Evolutionary conservation across 2,329 filamentous ascomycete genomes (phyloP).

Genomic region (Lojkania enalia): DNA sequence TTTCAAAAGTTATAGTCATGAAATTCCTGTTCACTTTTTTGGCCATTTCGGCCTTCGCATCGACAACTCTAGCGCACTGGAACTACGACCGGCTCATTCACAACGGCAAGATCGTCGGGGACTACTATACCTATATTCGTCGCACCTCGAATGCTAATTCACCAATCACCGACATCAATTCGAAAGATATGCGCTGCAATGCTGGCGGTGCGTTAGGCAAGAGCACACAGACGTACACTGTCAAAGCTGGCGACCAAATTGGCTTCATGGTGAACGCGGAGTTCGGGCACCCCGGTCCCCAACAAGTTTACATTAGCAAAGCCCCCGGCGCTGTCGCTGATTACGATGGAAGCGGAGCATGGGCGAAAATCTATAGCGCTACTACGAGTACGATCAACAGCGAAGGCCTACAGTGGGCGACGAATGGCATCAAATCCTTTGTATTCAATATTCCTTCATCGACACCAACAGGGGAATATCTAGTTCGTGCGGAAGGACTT

Average conservation of each 20-base stretch:
- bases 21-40: conserved; percentile 14
- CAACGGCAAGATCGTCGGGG: conserved; percentile 17
- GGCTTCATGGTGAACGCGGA: conserved; percentile 44
- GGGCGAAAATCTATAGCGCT: conserved; percentile 16
- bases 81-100: conserved; percentile 25
- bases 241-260: conserved; percentile 47
- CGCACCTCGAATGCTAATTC: conserved; percentile 16
- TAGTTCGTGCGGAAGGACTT: conserved; percentile 15
- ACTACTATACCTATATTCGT: conserved; percentile 20
- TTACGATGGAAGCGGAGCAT: conserved; percentile 61
- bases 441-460: conserved; percentile 43
- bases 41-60: conserved; percentile 3
- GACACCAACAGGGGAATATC: conserved; percentile 38
- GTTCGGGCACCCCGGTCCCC: conserved; percentile 47
- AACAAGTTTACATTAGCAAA: conserved; percentile 55
- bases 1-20: too few species aligned
- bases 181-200: conserved; percentile 22
- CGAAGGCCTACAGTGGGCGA: conserved; percentile 14
- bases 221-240: conserved; percentile 17
- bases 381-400: conserved; percentile 14
- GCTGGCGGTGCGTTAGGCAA: conserved; percentile 12
- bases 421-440: conserved; percentile 34
- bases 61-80: conserved; percentile 19
- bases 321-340: conserved; percentile 61
- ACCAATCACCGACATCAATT: conserved; percentile 14